These are phyloP conservation scores for Trichophaea hybrida DNA, from an alignment of 2,329 filamentous ascomycete species.

Conservation along the genomic window DNA sequence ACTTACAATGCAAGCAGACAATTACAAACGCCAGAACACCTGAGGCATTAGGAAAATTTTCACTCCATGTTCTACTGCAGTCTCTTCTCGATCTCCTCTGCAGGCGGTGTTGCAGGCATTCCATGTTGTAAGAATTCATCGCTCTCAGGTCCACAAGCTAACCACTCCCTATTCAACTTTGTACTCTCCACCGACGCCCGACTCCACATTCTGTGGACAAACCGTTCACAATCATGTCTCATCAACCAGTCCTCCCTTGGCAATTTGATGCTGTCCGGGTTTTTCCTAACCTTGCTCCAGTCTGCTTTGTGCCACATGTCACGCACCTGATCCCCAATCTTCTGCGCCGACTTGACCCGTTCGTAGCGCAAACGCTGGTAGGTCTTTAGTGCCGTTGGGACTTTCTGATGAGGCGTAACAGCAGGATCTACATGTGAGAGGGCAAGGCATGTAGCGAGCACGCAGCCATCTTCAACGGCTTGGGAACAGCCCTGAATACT, in stretches of 20 bases:
- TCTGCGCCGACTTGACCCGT: constrained; percentile 37
- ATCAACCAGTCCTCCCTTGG: constrained; percentile 38
- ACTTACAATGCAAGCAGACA: background rate
- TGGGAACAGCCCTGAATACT: constrained; percentile 38
- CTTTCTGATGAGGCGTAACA: constrained; percentile 24
- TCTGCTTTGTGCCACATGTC: constrained; percentile 42
- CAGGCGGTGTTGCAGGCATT: constrained; percentile 19
- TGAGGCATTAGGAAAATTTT: background rate
- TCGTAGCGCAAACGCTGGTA: constrained; percentile 38
- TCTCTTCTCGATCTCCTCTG: constrained; percentile 14
- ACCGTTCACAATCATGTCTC: constrained; percentile 36
- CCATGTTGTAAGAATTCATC: constrained; percentile 12
- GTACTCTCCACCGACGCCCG: constrained; percentile 13
- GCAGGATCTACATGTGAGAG: constrained; percentile 15
- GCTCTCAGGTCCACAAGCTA: constrained; percentile 21
- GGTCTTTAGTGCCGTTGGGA: constrained; percentile 33
- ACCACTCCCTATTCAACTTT: constrained; percentile 12
- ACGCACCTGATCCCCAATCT: constrained; percentile 36
- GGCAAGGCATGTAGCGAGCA: constrained; percentile 35
- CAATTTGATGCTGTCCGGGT: constrained; percentile 37
- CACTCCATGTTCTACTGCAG: background rate
- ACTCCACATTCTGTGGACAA: constrained; percentile 13
- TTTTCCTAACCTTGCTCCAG: constrained; percentile 35
- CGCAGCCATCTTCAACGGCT: constrained; percentile 39
- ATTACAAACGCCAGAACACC: background rate